A percentile compares a stretch with the other conserved stretches of the same genome.
Evolutionary conservation across 768 basidiomycete species (phyloP).

Genomic region (Hygrophoropsis aurantiaca): DNA sequence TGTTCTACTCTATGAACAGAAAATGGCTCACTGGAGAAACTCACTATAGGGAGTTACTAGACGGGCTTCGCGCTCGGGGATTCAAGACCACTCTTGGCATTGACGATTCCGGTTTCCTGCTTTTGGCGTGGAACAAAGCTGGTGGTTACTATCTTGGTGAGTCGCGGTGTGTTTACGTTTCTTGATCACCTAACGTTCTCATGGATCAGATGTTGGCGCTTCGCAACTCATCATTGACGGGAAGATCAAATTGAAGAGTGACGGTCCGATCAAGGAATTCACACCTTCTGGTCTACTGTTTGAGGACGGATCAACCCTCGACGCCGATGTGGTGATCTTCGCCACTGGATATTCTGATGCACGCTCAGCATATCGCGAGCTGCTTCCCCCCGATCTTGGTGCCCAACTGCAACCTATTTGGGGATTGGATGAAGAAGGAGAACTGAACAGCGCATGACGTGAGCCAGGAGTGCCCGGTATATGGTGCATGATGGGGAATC

Average conservation of each 20-base stretch:
- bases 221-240: conserved; percentile 43
- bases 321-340: conserved; percentile 49
- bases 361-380: conserved; percentile 12
- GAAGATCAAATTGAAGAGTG: conserved; percentile 48
- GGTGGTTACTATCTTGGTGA: conserved; percentile 72
- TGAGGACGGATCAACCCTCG: conserved; percentile 39
- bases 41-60: conserved; percentile 44
- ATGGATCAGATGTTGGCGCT: conserved; percentile 35
- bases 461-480: conserved; percentile 21
- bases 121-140: conserved; percentile 45
- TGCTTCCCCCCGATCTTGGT: conserved; percentile 19
- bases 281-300: conserved; percentile 40
- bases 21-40: not conserved
- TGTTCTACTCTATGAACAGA: not conserved
- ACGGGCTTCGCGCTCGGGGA: conserved; percentile 55
- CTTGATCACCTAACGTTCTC: not conserved
- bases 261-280: conserved; percentile 41
- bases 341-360: conserved; percentile 46
- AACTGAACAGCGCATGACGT: conserved; percentile 11
- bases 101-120: conserved; percentile 50
- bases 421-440: conserved; percentile 33
- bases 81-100: conserved; percentile 55
- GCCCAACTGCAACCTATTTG: conserved; percentile 23
- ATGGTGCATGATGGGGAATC: conserved; percentile 65
- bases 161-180: conserved; percentile 3